Evolutionary conservation across 2,329 filamentous ascomycete species (phyloP), one percentile per base, ranked within the genome.

Genomic region (Trichophyton rubrum): DNA sequence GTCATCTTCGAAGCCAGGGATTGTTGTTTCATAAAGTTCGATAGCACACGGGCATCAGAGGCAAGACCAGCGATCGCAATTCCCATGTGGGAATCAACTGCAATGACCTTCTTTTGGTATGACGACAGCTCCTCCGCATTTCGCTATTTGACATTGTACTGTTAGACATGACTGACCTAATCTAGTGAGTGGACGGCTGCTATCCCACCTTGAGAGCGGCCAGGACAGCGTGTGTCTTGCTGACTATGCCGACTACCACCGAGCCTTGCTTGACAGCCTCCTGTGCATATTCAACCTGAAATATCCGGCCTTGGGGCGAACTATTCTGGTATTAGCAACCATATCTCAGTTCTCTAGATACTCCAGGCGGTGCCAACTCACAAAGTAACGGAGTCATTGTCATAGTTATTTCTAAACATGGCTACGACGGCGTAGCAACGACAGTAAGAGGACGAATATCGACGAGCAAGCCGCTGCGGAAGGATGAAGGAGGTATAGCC

Each of bases 11-110:
- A 92, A 70, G 89, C 88, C 70, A 99, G 89, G 65, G 90, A 95
- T 79, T 97, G 93, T 79, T 96, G 90, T 81, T 96, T 97, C 92
- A 99, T 97, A 81, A 96, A 99, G 84, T 99, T 99, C 81, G 91
- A 96, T 69, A 99, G 90, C 69, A 99, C 93, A 71, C 93, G 93
- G 72, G 92, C 93, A 77, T 99, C 93, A 62, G 92, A 96, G 67
- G 93, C 93, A 64, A 99, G 89, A 69, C 93, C 93, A 67, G 93
- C 93, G 70, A 99, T 95, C 70, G 92, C 90, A 70, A 99, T 86
- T 67, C 91, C 93, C 69, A 93, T 87, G 77, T 99, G 93, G 70
- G 92, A 89, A 77, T 99, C 93, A 78, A 99, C 87, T 69, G 87
- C 84, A 77, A 99, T 96, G 73, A 99, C 86, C 81, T 99, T 99